Base-by-base conservation (phyloP, 257 asterid species). In the Primulina huaijiensis region DNA sequence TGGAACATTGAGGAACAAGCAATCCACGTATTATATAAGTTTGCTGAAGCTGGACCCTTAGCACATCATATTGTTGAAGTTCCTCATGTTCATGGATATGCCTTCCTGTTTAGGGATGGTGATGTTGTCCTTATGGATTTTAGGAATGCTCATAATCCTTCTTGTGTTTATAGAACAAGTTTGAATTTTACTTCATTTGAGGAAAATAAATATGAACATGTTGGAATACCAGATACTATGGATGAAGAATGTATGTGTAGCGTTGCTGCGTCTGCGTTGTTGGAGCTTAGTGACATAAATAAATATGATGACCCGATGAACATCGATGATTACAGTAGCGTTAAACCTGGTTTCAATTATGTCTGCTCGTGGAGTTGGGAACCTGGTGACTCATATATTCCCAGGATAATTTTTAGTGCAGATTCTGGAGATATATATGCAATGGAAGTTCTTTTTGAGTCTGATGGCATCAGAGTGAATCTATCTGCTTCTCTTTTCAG, bases 331-430 rank as follows among this genome's bases (percentile, higher is more conserved):
- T 88, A 81, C 71, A 80, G 77, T 63, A 69, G 64, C 70, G 73
- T 79, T 64, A 87, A 82, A 74, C 91, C 94, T 58, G 93, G 95
- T 68, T 73, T 81, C 57, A 90, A 90, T 75, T 88, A 78, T 81
- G 84, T 86, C 33, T 90, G 97, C 80, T 86, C 99, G 9, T 93
- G 99, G 97, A 86, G 96, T 76, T 93, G 99, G 99, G 92, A 89
- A 79, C 94, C 96, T 65, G 85, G 84, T 69, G 76, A 35, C 31
- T 27, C 65, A 55, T 77, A 79, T 74, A 84, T 64, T 70, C 87
- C 85, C 72, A 85, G 91, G 84, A 78, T 93, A 87, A 82, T 93
- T 63, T 89, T 90, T 70, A 82, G 91, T 82, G 92, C 89, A 2
- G 96, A 93, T 78, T 87, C 99, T 73, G 99, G 99, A 34, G 96